Conservation (phyloP, 2,329 filamentous ascomycete genomes). For the Botrytis elliptica region DNA sequence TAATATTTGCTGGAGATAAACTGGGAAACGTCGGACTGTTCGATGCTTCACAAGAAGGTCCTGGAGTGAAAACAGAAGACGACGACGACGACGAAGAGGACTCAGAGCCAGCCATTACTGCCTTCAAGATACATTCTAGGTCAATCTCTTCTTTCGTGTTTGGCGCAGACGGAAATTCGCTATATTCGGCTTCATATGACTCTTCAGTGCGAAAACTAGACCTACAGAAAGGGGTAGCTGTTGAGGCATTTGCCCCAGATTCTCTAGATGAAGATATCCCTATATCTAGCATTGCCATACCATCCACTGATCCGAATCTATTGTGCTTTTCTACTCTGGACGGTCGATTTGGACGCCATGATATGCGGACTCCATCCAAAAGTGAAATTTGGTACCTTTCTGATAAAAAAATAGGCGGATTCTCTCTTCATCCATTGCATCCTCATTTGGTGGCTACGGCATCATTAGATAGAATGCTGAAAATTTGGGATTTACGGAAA, state of each 20-base stretch:
- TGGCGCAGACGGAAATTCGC: conserved; percentile 66
- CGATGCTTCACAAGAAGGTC: conserved; percentile 72
- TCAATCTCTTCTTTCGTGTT: conserved; percentile 87
- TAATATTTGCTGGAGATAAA: conserved; percentile 94
- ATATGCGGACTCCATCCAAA: conserved; percentile 62
- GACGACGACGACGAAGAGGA: conserved; percentile 70
- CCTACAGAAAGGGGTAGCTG: conserved; percentile 72
- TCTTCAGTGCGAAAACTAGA: conserved; percentile 87
- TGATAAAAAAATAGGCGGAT: conserved; percentile 95
- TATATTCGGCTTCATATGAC: conserved; percentile 90
- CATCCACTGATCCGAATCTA: conserved; percentile 64
- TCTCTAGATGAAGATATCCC: conserved; percentile 71
- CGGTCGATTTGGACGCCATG: conserved; percentile 77
- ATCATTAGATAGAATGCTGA: conserved; percentile 82
- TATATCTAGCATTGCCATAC: conserved; percentile 81
- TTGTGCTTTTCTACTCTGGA: conserved; percentile 86
- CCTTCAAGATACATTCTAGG: conserved; percentile 83
- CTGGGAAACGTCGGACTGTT: conserved; percentile 87
- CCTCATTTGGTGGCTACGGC: conserved; percentile 86
- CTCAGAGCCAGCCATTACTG: conserved; percentile 75
- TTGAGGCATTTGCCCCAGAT: conserved; percentile 76
- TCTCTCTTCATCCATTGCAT: conserved; percentile 75
- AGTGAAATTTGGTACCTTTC: conserved; percentile 72
- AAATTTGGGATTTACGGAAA: conserved; percentile 89
- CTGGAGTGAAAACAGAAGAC: conserved; percentile 53